phyloP scores from a whole-genome alignment of 768 basidiomycete genomes.

The Suillus paluster region DNA sequence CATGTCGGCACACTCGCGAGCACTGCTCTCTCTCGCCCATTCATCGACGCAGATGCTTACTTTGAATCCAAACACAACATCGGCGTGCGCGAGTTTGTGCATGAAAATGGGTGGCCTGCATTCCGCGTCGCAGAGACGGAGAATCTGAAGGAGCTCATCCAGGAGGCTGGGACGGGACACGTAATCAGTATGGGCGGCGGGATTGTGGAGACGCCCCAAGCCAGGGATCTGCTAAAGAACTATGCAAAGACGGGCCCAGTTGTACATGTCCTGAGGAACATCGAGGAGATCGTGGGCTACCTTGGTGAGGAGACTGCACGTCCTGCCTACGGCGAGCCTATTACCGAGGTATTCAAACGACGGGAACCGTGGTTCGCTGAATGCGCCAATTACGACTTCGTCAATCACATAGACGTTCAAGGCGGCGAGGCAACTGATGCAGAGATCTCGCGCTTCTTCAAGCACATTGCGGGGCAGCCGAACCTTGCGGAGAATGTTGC shows the following conservation, averaged over 20 bases:
- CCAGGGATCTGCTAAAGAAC: constrained; percentile 70
- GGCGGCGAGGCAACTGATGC: constrained; percentile 27
- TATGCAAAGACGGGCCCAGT: constrained; percentile 68
- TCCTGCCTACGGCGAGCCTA: constrained; percentile 87
- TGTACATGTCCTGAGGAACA: constrained; percentile 80
- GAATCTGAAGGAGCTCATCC: constrained; percentile 70
- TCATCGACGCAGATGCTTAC: constrained; percentile 84
- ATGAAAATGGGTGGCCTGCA: constrained; percentile 82
- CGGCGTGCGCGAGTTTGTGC: constrained; percentile 76
- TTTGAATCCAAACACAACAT: constrained; percentile 69
- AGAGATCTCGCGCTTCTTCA: constrained; percentile 87
- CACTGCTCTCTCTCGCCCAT: constrained; percentile 66
- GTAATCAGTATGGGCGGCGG: constrained; percentile 94
- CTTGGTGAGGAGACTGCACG: constrained; percentile 75
- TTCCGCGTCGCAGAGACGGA: constrained; percentile 84
- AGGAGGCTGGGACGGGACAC: constrained; percentile 56
- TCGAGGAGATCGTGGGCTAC: constrained; percentile 82
- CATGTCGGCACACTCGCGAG: constrained; percentile 84
- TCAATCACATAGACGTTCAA: constrained; percentile 63
- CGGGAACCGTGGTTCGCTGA: constrained; percentile 87
- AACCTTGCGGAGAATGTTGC: constrained; percentile 64
- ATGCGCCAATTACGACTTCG: constrained; percentile 81
- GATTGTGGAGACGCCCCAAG: constrained; percentile 83
- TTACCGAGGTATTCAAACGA: constrained; percentile 82
- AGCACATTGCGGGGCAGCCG: constrained; percentile 76